phyloP scores from a whole-genome alignment of 805 yeast genomes.

The Candida insectalens region DNA sequence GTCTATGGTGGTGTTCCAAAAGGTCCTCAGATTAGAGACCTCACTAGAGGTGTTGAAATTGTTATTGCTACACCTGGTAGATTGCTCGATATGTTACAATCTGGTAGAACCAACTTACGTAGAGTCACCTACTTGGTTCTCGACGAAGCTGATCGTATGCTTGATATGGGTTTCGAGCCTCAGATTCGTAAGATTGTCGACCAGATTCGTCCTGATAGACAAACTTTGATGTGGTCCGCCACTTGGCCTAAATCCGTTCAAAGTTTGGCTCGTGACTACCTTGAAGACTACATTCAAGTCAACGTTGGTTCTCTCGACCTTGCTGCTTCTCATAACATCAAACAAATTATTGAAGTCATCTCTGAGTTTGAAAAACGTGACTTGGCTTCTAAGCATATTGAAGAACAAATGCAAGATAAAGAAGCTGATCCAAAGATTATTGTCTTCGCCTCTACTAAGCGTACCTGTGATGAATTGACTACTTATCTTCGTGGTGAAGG shows the following conservation, averaged over 20 bases:
- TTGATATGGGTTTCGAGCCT: conserved; percentile 99
- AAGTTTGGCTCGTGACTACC: conserved; percentile 82
- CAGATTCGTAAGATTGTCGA: conserved; percentile 94
- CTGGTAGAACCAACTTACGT: conserved; percentile 87
- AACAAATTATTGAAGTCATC: conserved; percentile 85
- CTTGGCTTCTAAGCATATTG: conserved; percentile 74
- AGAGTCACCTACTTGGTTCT: conserved; percentile 95
- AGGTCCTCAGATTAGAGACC: conserved; percentile 95
- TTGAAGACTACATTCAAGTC: conserved; percentile 91
- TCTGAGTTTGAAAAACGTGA: conserved; percentile 93
- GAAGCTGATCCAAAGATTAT: conserved; percentile 56
- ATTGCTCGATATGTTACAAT: conserved; percentile 93
- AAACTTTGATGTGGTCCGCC: conserved; percentile 99
- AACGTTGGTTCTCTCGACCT: conserved; percentile 93
- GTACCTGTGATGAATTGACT: conserved; percentile 95
- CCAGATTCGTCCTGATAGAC: conserved; percentile 99
- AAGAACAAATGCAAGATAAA: conserved; percentile 61
- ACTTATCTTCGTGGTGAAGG: conserved; percentile 89
- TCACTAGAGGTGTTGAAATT: conserved; percentile 92
- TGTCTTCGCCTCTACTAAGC: conserved; percentile 92
- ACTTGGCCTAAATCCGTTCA: conserved; percentile 99
- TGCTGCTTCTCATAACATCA: conserved; percentile 93
- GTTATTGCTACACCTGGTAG: conserved; percentile 98
- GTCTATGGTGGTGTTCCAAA: conserved; percentile 99
- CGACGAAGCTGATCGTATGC: conserved; percentile 99